Conservation (phyloP, 169 alveolate species). For the Cryptosporidium ryanae region DNA sequence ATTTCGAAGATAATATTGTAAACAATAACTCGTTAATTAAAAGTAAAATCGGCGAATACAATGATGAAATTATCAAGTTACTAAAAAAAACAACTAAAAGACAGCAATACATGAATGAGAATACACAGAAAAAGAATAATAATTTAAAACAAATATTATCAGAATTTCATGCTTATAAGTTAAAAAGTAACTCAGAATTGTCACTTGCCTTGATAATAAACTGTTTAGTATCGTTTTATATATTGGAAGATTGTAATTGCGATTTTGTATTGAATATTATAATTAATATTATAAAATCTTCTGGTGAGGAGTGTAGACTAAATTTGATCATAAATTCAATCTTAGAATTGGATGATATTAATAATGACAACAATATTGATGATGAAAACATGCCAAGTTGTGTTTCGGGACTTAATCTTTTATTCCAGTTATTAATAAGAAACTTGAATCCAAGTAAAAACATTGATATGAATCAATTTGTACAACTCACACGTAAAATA, state of each 20-base stretch:
- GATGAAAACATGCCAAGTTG: conserved; percentile 33
- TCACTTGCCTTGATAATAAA: conserved; percentile 4
- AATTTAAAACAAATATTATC: background rate
- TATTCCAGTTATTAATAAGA: conserved; percentile 9
- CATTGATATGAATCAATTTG: conserved; percentile 10
- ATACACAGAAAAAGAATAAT: background rate
- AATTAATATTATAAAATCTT: background rate
- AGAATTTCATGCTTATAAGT: background rate
- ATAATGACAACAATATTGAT: conserved; percentile 9
- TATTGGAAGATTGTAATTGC: conserved; percentile 45
- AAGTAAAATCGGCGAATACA: background rate
- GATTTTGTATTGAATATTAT: conserved; percentile 3
- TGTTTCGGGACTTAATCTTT: conserved; percentile 25
- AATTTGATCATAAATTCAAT: background rate
- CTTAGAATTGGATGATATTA: conserved; percentile 4
- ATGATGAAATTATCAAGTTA: background rate
- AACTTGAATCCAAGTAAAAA: background rate
- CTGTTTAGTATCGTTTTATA: conserved; percentile 11
- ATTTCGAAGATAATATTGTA: background rate
- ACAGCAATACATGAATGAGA: background rate
- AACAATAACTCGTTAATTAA: background rate
- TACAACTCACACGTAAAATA: conserved; percentile 10
- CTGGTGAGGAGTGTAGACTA: background rate
- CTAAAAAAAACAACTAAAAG: background rate
- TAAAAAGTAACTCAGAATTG: background rate